Base-by-base conservation (phyloP, 352 stramenopile species). In the Pythium rhizo-oryzae region DNA sequence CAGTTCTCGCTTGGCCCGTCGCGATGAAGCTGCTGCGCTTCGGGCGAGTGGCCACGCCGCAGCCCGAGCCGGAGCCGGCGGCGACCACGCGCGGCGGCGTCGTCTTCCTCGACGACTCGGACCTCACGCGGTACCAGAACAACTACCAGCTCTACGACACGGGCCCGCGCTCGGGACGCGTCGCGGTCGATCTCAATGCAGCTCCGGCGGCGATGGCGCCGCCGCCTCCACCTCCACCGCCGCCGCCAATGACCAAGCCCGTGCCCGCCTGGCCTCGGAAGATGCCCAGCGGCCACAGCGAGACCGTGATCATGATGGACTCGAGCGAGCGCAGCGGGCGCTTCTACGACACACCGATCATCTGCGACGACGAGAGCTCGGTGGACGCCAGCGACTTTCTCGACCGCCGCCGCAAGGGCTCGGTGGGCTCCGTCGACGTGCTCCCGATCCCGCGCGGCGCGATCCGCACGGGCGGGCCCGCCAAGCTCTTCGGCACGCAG, bases 81-180 rank as follows among this genome's bases (percentile, higher is more conserved):
- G 53, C 35, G 35, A 54, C n/a, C 41, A 43, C 41, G 18, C 47
- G 56, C 35, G 21, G 41, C 39, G 56, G 56, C 39, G 62, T 71
- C 64, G 64, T 71, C 23, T 50, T 71, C 8, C 35, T 71, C n/a
- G 64, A 71, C 51, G 65, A 71, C 24, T 50, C 39, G 6, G 65
- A 71, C 49, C 47, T 71, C n/a, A 57, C 33, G 35, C 56, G 30
- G 39, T 55, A 61, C 30, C 54, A 52, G 18, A 62, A 57, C 62
- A 59, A 69, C 24, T 60, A 57, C 39, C 18, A 59, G 18, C 35
- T 59, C 43, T 62, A 49, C 62, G 35, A 44, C 55, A 63, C 35
- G 23, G 43, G n/a, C 41, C 44, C 33, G 23, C 23, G 28, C 53
- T 56, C 30, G 15, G 28, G 41, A 30, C 21, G 43, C 37, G 35